Conservation (phyloP, 768 basidiomycete genomes). For the Rhodosporidiobolus odoratus region DNA sequence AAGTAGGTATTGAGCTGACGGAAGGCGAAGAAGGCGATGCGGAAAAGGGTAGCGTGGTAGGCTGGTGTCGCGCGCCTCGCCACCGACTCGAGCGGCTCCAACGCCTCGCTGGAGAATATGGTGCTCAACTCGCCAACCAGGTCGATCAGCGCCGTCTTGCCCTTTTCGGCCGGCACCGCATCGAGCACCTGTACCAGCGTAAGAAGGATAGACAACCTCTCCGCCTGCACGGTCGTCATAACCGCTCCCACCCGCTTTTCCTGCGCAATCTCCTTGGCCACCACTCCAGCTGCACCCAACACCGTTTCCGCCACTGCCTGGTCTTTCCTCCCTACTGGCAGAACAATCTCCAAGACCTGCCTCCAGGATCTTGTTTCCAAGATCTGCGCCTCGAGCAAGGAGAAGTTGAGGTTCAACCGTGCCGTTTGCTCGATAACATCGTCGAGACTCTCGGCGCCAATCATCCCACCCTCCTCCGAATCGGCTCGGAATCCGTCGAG, state of each 20-base stretch:
- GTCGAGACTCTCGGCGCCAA: conserved; percentile 28
- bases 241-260: conserved; percentile 74
- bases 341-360: conserved; percentile 52
- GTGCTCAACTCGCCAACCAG: conserved; percentile 60
- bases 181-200: conserved; percentile 73
- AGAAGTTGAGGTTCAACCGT: conserved; percentile 80
- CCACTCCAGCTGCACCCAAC: conserved; percentile 60
- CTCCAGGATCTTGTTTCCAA: conserved; percentile 73
- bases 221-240: conserved; percentile 73
- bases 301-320: conserved; percentile 59
- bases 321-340: conserved; percentile 49
- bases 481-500: conserved; percentile 53
- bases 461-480: conserved; percentile 48
- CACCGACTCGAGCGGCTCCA: conserved; percentile 68
- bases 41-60: conserved; percentile 74
- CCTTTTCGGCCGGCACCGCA: conserved; percentile 50
- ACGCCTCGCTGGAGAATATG: conserved; percentile 67
- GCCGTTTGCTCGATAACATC: conserved; percentile 58
- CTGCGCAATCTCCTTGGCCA: conserved; percentile 45
- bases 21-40: conserved; percentile 71
- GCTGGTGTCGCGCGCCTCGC: conserved; percentile 59
- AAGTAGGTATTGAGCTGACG: conserved; percentile 58
- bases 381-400: conserved; percentile 71
- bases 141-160: conserved; percentile 52
- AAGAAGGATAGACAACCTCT: conserved; percentile 67